Evolutionary conservation across 192 early-diverging fungal species (phyloP).

Genomic region (Phycomyces nitens): DNA sequence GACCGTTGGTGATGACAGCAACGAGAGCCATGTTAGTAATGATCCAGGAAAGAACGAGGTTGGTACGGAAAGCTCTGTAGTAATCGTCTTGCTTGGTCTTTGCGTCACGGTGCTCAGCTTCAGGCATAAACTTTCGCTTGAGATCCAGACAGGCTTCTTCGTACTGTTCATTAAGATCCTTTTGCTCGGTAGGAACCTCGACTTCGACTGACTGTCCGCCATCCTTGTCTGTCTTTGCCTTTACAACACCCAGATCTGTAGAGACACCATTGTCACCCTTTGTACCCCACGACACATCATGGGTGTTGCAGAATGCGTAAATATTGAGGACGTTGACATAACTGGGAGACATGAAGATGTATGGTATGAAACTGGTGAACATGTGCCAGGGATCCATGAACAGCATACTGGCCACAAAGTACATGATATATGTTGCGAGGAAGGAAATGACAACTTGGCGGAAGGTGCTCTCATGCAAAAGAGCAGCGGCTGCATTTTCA

Average conservation of each 20-base stretch:
- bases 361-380: slow-evolving; percentile 68
- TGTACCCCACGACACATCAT: slow-evolving; percentile 78
- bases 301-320: slow-evolving; percentile 52
- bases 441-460: slow-evolving; percentile 60
- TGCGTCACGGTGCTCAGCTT: slow-evolving; percentile 52
- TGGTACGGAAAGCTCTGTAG: slow-evolving; percentile 78
- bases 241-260: slow-evolving; percentile 76
- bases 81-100: slow-evolving; percentile 68
- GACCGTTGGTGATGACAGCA: slow-evolving; percentile 54
- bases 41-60: slow-evolving; percentile 72
- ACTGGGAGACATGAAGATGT: slow-evolving; percentile 69
- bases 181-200: slow-evolving; percentile 69
- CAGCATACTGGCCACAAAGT: slow-evolving; percentile 58
- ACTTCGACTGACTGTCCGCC: slow-evolving; percentile 69
- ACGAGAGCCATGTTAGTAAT: slow-evolving; percentile 69
- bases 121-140: slow-evolving; percentile 33
- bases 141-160: slow-evolving; percentile 66
- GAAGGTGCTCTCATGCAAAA: slow-evolving; percentile 51
- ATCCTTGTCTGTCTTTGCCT: slow-evolving; percentile 63
- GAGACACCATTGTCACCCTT: slow-evolving; percentile 75
- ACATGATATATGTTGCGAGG: slow-evolving; percentile 63
- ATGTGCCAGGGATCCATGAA: slow-evolving; percentile 81
- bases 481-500: not conserved
- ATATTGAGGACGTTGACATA: slow-evolving; percentile 77
- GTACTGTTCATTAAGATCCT: slow-evolving; percentile 79